Base-by-base conservation (phyloP, 2,329 filamentous ascomycete genomes). In the Verticillium zaregamsianum region DNA sequence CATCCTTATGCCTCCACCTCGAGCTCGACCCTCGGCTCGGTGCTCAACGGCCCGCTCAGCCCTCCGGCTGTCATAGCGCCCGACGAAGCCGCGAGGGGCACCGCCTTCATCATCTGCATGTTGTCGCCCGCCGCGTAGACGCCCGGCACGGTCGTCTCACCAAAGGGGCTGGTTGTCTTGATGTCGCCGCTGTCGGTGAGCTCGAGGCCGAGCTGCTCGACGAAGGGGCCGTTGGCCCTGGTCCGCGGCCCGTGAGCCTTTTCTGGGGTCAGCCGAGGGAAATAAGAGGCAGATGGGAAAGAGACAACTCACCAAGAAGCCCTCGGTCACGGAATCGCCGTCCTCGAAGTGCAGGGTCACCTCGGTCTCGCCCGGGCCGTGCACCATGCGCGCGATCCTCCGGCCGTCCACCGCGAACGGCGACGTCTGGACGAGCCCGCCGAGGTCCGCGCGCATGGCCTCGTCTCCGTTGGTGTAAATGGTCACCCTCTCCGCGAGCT, bases 121-220 rank as follows among this genome's bases (percentile, higher is more conserved):
- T 74, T 79, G 69, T 88, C 84, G 0, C 85, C 85, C 1, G 74
- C 81, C 0, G 82, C 83, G 71, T 82, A 85, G 3, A 82, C 79
- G 0, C 84, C 84, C 2, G 72, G 69, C 0, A 84, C 76, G 60
- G 69, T 82, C 3, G 83, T 84, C 68, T 79, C 74, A 49, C 79
- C 74, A 66, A 84, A 82, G 39, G 82, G 81, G 2, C 68, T 65
- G 23, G 70, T 71, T 0, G 71, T 70, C 59, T 78, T 74, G 33
- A 85, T 74, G 37, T 82, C 78, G 0, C 81, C 82, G 31, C 68
- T 68, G 0, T 72, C 69, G 17, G 72, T 70, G n/a, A 74, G 63
- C 62, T 81, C 76, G 5, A 85, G 71, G 9, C 74, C 77, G 28
- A 80, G 74, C 65, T 80, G 79, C 61, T 72, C 71, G 25, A 68